Percentiles rank a stretch among this genome's conserved stretches.
These are phyloP conservation scores for Fusarium goolgardi DNA, from an alignment of 2,329 filamentous ascomycete species.

Conservation along the genomic window DNA sequence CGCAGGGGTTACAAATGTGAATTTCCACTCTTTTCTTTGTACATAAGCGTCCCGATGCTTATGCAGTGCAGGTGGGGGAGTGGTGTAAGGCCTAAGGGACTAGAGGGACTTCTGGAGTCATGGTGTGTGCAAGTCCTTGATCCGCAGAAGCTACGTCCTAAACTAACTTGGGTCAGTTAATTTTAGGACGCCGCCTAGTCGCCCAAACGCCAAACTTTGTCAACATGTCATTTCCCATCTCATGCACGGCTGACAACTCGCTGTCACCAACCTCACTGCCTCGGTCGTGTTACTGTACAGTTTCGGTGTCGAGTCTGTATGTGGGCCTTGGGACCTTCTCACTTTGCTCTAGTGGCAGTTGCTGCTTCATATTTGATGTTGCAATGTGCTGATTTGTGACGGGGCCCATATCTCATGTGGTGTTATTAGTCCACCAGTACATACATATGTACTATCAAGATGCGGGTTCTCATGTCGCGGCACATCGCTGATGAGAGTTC, in stretches of 20 bases:
- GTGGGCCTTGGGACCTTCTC: constrained; percentile 32
- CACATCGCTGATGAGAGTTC: constrained; percentile 22
- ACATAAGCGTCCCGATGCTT: constrained; percentile 39
- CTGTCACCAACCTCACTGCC: constrained; percentile 38
- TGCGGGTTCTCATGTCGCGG: constrained; percentile 8
- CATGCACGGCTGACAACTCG: constrained; percentile 41
- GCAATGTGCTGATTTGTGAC: constrained; percentile 20
- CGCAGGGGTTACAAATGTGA: too few species aligned
- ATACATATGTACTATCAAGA: constrained; percentile 3
- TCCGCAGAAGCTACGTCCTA: constrained; percentile 25
- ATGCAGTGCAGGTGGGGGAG: constrained; percentile 31
- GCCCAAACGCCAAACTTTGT: constrained; percentile 31
- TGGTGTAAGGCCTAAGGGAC: constrained; percentile 20
- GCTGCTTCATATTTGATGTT: neutral
- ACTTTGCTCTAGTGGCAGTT: constrained; percentile 35
- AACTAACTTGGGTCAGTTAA: constrained; percentile 27
- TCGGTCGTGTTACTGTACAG: constrained; percentile 23
- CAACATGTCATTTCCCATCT: constrained; percentile 45
- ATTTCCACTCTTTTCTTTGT: too few species aligned
- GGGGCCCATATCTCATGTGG: constrained; percentile 1
- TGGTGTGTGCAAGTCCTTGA: constrained; percentile 26
- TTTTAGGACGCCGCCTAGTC: constrained; percentile 33
- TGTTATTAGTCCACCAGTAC: constrained; percentile 8
- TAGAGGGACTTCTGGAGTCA: constrained; percentile 43
- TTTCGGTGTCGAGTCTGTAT: constrained; percentile 30